Conservation (phyloP, 495 filamentous ascomycete species). For the Penicillium canariense region DNA sequence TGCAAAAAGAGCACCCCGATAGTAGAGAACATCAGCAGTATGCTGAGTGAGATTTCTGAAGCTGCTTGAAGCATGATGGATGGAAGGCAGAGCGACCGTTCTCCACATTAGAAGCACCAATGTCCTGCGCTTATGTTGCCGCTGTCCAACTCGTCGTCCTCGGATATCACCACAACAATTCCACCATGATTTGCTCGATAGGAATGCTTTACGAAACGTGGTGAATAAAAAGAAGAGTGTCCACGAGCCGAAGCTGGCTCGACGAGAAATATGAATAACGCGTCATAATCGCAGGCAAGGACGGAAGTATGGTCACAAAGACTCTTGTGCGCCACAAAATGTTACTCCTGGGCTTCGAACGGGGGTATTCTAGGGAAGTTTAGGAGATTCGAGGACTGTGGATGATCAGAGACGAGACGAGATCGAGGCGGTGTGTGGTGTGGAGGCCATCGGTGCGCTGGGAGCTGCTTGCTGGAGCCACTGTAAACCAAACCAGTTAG, state of each 20-base stretch:
- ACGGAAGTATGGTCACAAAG: slow-evolving; percentile 18
- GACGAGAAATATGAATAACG: slow-evolving; percentile 11
- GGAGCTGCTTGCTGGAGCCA: not conserved
- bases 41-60: slow-evolving; percentile 30
- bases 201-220: slow-evolving; percentile 38
- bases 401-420: slow-evolving; percentile 22
- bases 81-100: slow-evolving; percentile 38
- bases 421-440: slow-evolving; percentile 33
- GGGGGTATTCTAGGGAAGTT: slow-evolving; percentile 38
- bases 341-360: slow-evolving; percentile 26
- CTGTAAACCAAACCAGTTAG: not conserved
- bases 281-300: slow-evolving; percentile 20
- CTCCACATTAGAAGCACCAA: slow-evolving; percentile 40
- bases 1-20: slow-evolving; percentile 27
- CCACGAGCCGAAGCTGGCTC: slow-evolving; percentile 18
- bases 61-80: slow-evolving; percentile 38
- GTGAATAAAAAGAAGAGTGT: slow-evolving; percentile 37
- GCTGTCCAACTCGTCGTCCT: slow-evolving; percentile 41
- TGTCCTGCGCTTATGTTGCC: slow-evolving; percentile 41
- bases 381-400: slow-evolving; percentile 27
- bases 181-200: slow-evolving; percentile 29
- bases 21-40: slow-evolving; percentile 19
- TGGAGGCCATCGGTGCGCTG: slow-evolving; percentile 14
- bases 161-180: slow-evolving; percentile 37
- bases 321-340: slow-evolving; percentile 8